These are phyloP conservation scores for Pinus albicaulis DNA, from an alignment of 75 land plant genomes.

Conservation along the genomic window DNA sequence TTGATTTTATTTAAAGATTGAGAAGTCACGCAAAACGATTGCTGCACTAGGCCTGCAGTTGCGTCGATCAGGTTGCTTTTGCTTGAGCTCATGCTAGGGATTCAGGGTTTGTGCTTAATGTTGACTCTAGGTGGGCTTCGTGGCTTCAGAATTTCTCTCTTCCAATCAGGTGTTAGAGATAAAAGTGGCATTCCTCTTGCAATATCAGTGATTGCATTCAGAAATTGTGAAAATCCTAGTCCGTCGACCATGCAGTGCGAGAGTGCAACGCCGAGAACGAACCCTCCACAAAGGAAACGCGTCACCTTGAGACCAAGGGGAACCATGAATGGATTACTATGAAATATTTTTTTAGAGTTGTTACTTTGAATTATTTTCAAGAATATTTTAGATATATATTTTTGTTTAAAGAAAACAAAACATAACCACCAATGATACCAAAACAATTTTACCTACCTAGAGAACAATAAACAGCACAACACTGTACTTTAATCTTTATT, in stretches of 20 bases:
- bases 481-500: too few relatives aligned
- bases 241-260: conserved; percentile 54
- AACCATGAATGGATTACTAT: too few relatives aligned
- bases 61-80: not conserved
- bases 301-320: conserved; percentile 27
- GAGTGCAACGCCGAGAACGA: conserved; percentile 35
- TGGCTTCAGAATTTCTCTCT: not conserved
- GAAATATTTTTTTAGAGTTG: too few relatives aligned
- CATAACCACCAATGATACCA: too few relatives aligned
- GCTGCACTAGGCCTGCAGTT: not conserved
- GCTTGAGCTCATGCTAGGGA: not conserved
- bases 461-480: too few relatives aligned
- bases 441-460: too few relatives aligned
- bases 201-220: conserved; percentile 28
- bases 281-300: conserved; percentile 48
- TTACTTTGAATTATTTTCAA: too few relatives aligned
- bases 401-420: too few relatives aligned
- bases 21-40: not conserved
- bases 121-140: not conserved
- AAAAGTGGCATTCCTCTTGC: conserved; percentile 32
- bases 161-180: conserved; percentile 9
- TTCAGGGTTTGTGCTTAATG: not conserved
- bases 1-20: not conserved
- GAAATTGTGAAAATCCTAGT: conserved; percentile 34
- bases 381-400: too few relatives aligned